A percentile compares a stretch with the other conserved stretches of the same genome.
phyloP scores from a whole-genome alignment of 768 basidiomycete genomes.

The Brasilioporus rufonigricans region DNA sequence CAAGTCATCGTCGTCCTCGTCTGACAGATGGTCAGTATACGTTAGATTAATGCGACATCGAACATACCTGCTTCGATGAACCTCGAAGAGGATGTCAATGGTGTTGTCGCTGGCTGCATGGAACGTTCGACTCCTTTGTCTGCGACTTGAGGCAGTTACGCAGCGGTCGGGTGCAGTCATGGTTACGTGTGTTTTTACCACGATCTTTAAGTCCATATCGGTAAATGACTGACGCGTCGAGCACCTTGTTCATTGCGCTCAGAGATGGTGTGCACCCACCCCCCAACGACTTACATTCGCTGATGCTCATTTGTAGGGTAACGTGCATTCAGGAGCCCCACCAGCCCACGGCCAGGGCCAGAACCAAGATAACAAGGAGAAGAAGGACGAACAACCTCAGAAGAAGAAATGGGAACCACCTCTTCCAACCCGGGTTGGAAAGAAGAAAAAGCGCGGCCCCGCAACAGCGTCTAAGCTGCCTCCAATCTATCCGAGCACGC shows the following conservation, averaged over 20 bases:
- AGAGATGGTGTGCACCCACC: conserved; percentile 23
- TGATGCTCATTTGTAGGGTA: conserved; percentile 53
- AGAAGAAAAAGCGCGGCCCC: conserved; percentile 94
- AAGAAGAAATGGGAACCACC: conserved; percentile 99
- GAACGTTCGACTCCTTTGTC: neutral
- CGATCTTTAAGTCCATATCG: conserved; percentile 35
- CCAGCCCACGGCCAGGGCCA: conserved; percentile 33
- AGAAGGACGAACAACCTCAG: conserved; percentile 45
- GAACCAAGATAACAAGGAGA: conserved; percentile 49
- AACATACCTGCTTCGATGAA: conserved; percentile 75
- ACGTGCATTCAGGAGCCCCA: conserved; percentile 63
- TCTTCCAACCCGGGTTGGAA: conserved; percentile 93
- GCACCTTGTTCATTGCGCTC: neutral
- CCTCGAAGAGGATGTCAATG: conserved; percentile 62
- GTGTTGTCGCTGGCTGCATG: conserved; percentile 34
- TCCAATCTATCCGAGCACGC: conserved; percentile 88
- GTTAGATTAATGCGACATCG: neutral
- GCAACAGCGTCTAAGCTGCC: conserved; percentile 89
- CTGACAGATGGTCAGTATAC: conserved; percentile 27
- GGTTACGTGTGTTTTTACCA: conserved; percentile 25
- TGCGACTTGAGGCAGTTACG: neutral
- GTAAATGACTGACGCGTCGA: conserved; percentile 52
- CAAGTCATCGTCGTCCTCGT: conserved; percentile 75
- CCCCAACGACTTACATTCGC: neutral
- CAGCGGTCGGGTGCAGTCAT: conserved; percentile 15